Percentiles rank a stretch among this genome's conserved stretches.
Evolutionary conservation across 208 protist genomes (phyloP).

Genomic region (Crithidia sp.): DNA sequence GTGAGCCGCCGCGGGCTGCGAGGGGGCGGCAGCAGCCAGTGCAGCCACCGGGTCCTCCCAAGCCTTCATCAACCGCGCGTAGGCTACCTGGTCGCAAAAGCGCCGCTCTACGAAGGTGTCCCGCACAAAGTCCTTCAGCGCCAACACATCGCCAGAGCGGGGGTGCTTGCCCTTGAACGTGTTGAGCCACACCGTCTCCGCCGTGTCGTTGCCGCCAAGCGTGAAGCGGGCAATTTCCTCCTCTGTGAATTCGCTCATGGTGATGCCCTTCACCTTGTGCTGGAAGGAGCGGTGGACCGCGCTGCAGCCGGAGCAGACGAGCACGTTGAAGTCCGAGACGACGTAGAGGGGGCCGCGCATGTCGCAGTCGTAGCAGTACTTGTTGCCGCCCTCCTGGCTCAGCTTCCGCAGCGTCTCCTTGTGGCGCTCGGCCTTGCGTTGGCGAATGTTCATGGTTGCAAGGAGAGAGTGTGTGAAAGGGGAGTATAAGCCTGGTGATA

Average conservation of each 20-base stretch:
- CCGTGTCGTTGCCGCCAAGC: constrained; percentile 73
- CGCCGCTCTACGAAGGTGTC: constrained; percentile 36
- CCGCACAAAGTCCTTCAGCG: constrained; percentile 49
- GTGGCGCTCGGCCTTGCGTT: constrained; percentile 61
- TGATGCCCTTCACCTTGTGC: constrained; percentile 90
- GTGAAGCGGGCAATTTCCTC: constrained; percentile 64
- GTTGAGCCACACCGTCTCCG: constrained; percentile 61
- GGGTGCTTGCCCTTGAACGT: constrained; percentile 47
- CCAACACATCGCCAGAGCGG: constrained; percentile 45
- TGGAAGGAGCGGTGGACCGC: constrained; percentile 82
- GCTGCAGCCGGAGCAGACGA: constrained; percentile 86
- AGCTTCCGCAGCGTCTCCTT: constrained; percentile 71
- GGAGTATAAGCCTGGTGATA: not conserved
- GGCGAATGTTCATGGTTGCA: constrained; percentile 59
- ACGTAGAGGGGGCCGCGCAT: constrained; percentile 80
- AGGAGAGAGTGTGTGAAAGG: too few species aligned
- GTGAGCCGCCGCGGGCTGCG: not conserved
- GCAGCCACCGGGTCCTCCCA: constrained; percentile 23
- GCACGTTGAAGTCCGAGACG: constrained; percentile 68
- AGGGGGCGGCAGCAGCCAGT: not conserved
- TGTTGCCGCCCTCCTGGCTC: constrained; percentile 65
- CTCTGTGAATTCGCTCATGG: constrained; percentile 83
- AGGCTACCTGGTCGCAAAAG: constrained; percentile 42
- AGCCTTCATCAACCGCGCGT: constrained; percentile 38
- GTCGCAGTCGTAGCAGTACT: constrained; percentile 74